phyloP scores from a whole-genome alignment of 768 basidiomycete species.

The Termitomyces sp. region DNA sequence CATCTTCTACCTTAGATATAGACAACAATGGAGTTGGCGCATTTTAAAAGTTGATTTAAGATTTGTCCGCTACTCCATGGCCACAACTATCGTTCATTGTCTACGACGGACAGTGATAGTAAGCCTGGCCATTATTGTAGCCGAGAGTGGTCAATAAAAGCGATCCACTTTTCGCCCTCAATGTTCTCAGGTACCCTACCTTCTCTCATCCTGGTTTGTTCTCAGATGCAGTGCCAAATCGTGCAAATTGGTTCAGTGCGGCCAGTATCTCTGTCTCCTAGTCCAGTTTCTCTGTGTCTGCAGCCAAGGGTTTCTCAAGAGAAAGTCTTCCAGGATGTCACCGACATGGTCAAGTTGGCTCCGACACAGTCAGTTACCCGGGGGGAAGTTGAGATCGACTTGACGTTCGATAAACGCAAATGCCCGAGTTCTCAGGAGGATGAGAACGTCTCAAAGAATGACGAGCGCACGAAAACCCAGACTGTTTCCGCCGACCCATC shows the following conservation, averaged over 20 bases:
- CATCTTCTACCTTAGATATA: neutral
- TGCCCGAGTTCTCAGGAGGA: neutral
- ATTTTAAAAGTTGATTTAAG: neutral
- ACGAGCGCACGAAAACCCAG: too few species aligned
- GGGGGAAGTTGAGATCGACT: neutral
- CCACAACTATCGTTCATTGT: neutral
- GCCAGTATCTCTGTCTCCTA: neutral
- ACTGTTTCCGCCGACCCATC: neutral
- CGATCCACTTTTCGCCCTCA: neutral
- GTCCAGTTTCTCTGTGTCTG: neutral
- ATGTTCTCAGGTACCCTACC: neutral
- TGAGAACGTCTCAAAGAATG: neutral
- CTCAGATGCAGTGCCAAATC: neutral
- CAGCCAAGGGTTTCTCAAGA: neutral
- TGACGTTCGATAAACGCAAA: neutral
- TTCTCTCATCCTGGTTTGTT: neutral
- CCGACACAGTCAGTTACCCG: neutral
- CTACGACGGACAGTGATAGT: neutral
- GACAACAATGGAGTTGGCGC: neutral
- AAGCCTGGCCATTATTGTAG: neutral
- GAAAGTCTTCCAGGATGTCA: neutral
- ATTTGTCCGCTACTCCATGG: neutral
- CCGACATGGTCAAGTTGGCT: neutral
- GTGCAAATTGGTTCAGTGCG: neutral
- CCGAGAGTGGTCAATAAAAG: neutral